Percentiles rank a stretch among this genome's conserved stretches.
phyloP scores from a whole-genome alignment of 2,329 filamentous ascomycete species.

The Xylaria sp. region DNA sequence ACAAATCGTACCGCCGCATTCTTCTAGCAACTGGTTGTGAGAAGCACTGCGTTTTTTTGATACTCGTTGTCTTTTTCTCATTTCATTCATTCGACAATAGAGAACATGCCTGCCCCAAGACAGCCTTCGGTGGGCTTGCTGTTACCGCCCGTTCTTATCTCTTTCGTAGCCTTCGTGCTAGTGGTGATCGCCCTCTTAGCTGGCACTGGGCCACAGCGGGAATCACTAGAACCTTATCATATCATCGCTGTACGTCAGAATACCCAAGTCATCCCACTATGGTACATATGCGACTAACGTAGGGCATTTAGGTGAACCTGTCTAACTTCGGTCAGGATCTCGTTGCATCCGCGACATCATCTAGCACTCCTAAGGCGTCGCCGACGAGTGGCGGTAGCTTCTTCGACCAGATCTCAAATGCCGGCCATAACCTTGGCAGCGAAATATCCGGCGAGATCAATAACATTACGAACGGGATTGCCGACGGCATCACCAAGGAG shows the following conservation, averaged over 20 bases:
- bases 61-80: not conserved
- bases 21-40: conserved; percentile 31
- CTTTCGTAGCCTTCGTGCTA: conserved; percentile 52
- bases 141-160: conserved; percentile 50
- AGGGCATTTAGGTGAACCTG: conserved; percentile 53
- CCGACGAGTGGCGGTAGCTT: conserved; percentile 42
- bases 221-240: conserved; percentile 54
- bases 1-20: conserved; percentile 11
- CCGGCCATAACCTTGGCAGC: conserved; percentile 48
- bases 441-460: conserved; percentile 54
- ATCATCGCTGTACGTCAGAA: conserved; percentile 52
- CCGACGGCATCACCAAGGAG: conserved; percentile 55
- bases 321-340: conserved; percentile 55
- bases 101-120: conserved; percentile 31
- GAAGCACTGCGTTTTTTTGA: conserved; percentile 9
- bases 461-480: conserved; percentile 54
- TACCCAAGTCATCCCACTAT: not conserved
- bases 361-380: conserved; percentile 40
- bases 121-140: conserved; percentile 39
- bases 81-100: conserved; percentile 17
- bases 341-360: conserved; percentile 47
- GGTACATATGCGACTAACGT: conserved; percentile 10
- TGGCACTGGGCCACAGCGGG: conserved; percentile 51
- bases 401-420: conserved; percentile 43
- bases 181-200: conserved; percentile 53